Evolutionary conservation across 345 rosid species (phyloP).

Genomic region (Citrus reticulata): DNA sequence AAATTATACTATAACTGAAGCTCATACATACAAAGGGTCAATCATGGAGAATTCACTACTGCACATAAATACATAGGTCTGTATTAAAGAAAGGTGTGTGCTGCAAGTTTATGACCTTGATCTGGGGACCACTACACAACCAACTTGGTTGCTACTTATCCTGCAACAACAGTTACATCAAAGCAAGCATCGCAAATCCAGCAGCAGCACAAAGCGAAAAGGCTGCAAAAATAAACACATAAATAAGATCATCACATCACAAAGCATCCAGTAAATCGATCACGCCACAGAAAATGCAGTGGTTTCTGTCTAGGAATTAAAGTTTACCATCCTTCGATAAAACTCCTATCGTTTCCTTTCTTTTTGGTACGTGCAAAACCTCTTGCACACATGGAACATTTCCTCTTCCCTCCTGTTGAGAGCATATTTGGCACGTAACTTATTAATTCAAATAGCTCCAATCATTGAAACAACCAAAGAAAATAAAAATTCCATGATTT

Average conservation of each 20-base stretch:
- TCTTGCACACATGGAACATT: neutral
- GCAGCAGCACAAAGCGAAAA: constrained; percentile 11
- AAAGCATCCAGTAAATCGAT: neutral
- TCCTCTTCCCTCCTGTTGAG: neutral
- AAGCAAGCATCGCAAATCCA: constrained; percentile 11
- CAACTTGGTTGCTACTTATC: neutral
- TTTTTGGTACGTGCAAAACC: neutral
- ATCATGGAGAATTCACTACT: neutral
- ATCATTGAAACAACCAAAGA: neutral
- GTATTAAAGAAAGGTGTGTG: neutral
- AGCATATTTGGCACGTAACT: neutral
- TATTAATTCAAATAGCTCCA: neutral
- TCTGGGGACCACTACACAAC: neutral
- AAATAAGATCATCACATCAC: neutral
- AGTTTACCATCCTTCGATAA: neutral
- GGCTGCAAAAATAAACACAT: constrained; percentile 2
- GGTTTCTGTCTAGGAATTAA: neutral
- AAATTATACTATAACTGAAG: neutral
- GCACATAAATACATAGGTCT: neutral
- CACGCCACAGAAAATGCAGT: neutral
- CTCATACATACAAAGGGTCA: neutral
- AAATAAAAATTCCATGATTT: neutral
- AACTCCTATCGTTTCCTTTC: constrained; percentile 2
- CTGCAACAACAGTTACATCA: neutral
- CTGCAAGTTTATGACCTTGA: neutral